Percentiles rank a stretch among this genome's conserved stretches.
These are phyloP conservation scores for Cyphellophora europaea DNA, from an alignment of 2,329 filamentous ascomycete genomes.

Conservation along the genomic window DNA sequence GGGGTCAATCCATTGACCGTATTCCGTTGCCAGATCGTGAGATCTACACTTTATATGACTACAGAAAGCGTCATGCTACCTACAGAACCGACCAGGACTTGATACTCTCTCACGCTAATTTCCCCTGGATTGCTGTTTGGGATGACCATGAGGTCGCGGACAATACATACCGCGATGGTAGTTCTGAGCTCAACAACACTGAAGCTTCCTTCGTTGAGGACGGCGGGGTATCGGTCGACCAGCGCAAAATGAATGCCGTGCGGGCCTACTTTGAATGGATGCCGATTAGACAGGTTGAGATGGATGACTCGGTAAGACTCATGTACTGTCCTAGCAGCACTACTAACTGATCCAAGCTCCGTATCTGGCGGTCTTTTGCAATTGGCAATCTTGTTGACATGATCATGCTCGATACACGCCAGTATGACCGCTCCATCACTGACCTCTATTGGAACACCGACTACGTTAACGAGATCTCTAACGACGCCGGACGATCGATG, in stretches of 20 bases:
- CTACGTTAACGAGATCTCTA: constrained; percentile 53
- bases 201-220: constrained; percentile 53
- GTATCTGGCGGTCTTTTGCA: constrained; percentile 58
- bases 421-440: constrained; percentile 60
- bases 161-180: constrained; percentile 57
- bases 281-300: constrained; percentile 47
- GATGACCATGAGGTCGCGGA: constrained; percentile 44
- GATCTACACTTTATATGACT: constrained; percentile 39
- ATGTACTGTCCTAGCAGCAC: not conserved
- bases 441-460: constrained; percentile 50
- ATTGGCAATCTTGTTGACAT: constrained; percentile 58
- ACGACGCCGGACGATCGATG: constrained; percentile 58
- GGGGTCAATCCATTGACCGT: constrained; percentile 42
- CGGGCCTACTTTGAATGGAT: constrained; percentile 35
- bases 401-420: constrained; percentile 59
- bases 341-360: too few relatives aligned
- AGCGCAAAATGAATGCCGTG: constrained; percentile 65
- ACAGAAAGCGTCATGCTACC: constrained; percentile 48
- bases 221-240: constrained; percentile 56
- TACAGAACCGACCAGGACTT: constrained; percentile 56
- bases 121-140: constrained; percentile 56
- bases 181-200: constrained; percentile 53
- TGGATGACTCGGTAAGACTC: constrained; percentile 49
- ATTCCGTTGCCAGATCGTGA: constrained; percentile 44
- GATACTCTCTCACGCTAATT: constrained; percentile 45